Evolutionary conservation across 371 early-diverging fungal species (phyloP).

Genomic region (Mortierella sp.): DNA sequence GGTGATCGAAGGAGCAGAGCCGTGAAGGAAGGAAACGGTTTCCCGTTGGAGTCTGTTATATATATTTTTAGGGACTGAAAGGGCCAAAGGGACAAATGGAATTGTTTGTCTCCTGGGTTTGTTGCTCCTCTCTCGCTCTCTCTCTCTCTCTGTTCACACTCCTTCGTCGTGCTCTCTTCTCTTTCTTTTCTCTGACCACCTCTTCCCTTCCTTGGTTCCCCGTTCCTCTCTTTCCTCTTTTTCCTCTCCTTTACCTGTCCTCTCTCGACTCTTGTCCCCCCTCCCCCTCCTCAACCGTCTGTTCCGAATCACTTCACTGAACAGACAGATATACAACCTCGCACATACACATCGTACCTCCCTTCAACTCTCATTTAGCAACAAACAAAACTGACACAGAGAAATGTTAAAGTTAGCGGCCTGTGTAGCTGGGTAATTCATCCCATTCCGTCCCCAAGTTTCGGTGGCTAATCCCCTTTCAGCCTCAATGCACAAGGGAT

Average conservation of each 20-base stretch:
- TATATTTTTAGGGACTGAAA: too few species aligned
- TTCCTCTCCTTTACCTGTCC: not conserved
- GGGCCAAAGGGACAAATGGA: too few species aligned
- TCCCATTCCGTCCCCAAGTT: conserved; percentile 66
- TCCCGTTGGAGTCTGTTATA: too few species aligned
- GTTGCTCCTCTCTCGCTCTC: too few species aligned
- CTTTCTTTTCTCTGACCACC: not conserved
- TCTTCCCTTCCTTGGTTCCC: conserved; percentile 5
- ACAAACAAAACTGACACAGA: too few species aligned
- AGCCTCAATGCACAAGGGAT: not conserved
- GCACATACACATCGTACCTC: not conserved
- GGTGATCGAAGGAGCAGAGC: too few species aligned
- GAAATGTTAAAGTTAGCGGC: conserved; percentile 42
- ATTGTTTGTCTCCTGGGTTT: too few species aligned
- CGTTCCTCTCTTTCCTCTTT: not conserved
- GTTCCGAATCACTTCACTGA: conserved; percentile 6
- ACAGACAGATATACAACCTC: conserved; percentile 22
- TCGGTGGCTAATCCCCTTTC: not conserved
- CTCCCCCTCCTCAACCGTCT: not conserved
- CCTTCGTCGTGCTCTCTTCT: not conserved
- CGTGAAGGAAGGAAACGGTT: too few species aligned
- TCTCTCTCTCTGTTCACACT: too few species aligned
- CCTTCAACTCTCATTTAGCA: conserved; percentile 93
- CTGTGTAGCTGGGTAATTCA: conserved; percentile 71
- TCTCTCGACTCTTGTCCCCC: conserved; percentile 1